These are phyloP conservation scores for Scheffersomyces illinoinensis DNA, from an alignment of 1,139 yeast species.

Conservation along the genomic window DNA sequence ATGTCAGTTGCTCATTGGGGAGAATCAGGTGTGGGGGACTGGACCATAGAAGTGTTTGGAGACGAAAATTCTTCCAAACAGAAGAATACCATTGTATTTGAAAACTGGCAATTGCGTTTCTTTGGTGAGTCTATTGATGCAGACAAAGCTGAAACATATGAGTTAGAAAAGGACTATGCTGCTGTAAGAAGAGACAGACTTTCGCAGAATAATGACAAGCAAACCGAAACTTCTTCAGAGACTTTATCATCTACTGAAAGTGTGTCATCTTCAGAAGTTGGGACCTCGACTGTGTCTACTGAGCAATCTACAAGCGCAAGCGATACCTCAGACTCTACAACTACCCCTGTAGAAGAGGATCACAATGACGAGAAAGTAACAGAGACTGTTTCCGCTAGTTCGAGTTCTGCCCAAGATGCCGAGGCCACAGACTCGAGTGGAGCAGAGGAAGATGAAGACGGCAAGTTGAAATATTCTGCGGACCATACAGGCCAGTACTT, in stretches of 20 bases:
- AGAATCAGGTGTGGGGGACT: conserved; percentile 76
- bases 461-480: conserved; percentile 27
- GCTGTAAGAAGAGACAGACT: conserved; percentile 34
- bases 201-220: conserved; percentile 9
- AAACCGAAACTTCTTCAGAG: conserved; percentile 3
- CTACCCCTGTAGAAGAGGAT: neutral
- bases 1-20: conserved; percentile 99
- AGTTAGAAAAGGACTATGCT: conserved; percentile 44
- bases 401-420: conserved; percentile 4
- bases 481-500: conserved; percentile 60
- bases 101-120: conserved; percentile 73
- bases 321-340: neutral
- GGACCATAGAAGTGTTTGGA: conserved; percentile 67
- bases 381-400: neutral
- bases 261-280: neutral
- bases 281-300: neutral
- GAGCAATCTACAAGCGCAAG: neutral
- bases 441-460: conserved; percentile 21
- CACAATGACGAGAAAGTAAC: neutral
- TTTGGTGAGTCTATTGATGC: conserved; percentile 81
- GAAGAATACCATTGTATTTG: conserved; percentile 46
- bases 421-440: conserved; percentile 15
- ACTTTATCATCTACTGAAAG: neutral
- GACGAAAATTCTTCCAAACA: conserved; percentile 19
- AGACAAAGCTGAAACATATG: conserved; percentile 52